phyloP scores from a whole-genome alignment of 2,329 filamentous ascomycete genomes.

The Aspergillus udagawae region DNA sequence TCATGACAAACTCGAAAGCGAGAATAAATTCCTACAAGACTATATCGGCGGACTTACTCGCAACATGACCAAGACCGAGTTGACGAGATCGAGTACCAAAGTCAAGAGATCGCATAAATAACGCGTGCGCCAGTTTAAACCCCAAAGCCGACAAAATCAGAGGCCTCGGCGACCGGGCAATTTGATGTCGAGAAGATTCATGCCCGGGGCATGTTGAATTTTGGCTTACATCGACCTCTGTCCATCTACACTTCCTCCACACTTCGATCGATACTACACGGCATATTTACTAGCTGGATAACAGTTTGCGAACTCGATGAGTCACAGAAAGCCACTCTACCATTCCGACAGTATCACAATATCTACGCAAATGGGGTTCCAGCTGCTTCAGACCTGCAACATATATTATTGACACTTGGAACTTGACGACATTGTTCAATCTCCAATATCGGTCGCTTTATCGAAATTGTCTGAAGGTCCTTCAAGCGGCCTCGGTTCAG shows the following conservation, averaged over 20 bases:
- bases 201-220: background rate
- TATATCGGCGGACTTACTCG: constrained; percentile 97
- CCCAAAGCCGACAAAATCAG: constrained; percentile 6
- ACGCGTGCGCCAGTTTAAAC: constrained; percentile 2
- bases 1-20: constrained; percentile 92
- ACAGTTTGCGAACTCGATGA: background rate
- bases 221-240: background rate
- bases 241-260: background rate
- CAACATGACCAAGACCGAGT: constrained; percentile 55
- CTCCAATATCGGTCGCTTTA: background rate
- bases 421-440: background rate
- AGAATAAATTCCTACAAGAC: constrained; percentile 96
- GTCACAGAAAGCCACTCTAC: background rate
- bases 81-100: constrained; percentile 51
- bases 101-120: constrained; percentile 45
- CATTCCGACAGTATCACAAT: background rate
- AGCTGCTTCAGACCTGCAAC: background rate
- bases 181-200: background rate
- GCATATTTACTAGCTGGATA: background rate
- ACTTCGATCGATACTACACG: background rate
- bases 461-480: background rate
- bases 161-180: background rate
- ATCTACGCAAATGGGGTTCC: background rate
- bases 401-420: background rate
- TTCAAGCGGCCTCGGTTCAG: background rate